Base-by-base conservation (phyloP, 2,329 filamentous ascomycete genomes). In the Pseudogymnoascus sp. region DNA sequence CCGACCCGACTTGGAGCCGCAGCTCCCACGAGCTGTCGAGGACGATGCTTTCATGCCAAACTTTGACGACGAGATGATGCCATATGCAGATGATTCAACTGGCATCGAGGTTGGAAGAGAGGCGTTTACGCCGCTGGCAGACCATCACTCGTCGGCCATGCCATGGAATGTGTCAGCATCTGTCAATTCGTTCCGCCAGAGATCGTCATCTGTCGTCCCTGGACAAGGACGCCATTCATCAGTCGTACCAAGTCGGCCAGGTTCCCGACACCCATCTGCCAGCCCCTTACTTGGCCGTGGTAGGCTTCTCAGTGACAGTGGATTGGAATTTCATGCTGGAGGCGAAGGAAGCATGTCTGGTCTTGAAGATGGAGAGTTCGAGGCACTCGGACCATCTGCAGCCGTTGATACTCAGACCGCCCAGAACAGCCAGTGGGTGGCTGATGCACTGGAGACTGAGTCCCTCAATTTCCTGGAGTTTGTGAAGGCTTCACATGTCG, bases 71-170 rank as follows among this genome's bases (percentile, higher is more conserved):
- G 59, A 62, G 7, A 16, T 26, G 40, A 65, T 64, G 44, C 61
- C 29, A 33, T 60, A 61, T 13, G 61, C 16, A 42, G 47, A 56
- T n/a, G 64, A 65, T 1, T 42, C 21, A 21, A 63, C 64, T 66
- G 82, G 82, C 7, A 73, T 88, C 19, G 91, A 96, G 73, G 74
- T 90, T 24, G 89, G 87, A 19, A 85, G 90, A 74, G 84, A 90
- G 44, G 88, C 83, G 0, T 82, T 80, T 0, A 81, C 83, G 0
- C 82, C 84, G 6, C 81, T 95, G 62, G 83, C 85, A 4, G 89
- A 96, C 64, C 83, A 87, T 62, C 82, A 83, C 29, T 83, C 84
- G 24, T 84, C 82, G 4, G 76, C 81, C n/a, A 85, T 89, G 80
- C 87, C 87, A 10, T 90, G 87, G 87, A 89, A 89, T 67, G 76